Percentiles rank a stretch among this genome's conserved stretches.
These are phyloP conservation scores for Dictyostelium intermedium DNA, from an alignment of 78 protist species.

Conservation along the genomic window DNA sequence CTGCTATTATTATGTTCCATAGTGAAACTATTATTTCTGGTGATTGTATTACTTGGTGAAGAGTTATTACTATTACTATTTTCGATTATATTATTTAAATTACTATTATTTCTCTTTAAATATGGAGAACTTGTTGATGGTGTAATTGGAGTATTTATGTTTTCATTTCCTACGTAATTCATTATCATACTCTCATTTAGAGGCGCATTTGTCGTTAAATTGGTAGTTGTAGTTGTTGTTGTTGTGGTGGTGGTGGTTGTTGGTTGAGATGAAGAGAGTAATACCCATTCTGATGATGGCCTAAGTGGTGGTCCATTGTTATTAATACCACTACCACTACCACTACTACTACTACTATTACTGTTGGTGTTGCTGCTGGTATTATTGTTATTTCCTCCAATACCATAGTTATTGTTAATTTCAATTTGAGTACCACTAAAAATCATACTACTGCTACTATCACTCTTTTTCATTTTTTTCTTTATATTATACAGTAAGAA, in stretches of 20 bases:
- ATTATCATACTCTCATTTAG: background rate
- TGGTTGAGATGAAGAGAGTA: background rate
- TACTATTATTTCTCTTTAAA: background rate
- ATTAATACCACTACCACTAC: background rate
- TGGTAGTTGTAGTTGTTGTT: background rate
- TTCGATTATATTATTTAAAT: background rate
- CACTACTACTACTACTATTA: background rate
- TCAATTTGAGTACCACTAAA: constrained; percentile 9
- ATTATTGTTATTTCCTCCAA: background rate
- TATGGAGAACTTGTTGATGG: background rate
- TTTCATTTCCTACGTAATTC: background rate
- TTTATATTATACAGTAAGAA: background rate
- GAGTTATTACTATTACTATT: background rate
- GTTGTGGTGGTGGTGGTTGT: no score
- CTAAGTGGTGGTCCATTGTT: background rate
- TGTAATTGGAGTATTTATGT: background rate
- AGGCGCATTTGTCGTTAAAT: background rate
- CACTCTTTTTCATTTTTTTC: background rate
- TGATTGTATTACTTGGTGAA: background rate
- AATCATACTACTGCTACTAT: background rate
- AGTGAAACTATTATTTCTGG: background rate
- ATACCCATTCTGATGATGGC: constrained; percentile 3
- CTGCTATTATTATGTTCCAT: background rate
- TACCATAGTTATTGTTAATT: background rate
- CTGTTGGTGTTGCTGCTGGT: background rate